Percentiles rank a stretch among this genome's conserved stretches.
Conservation (phyloP, 2,329 filamentous ascomycete species). For the Pyricularia sp. region DNA sequence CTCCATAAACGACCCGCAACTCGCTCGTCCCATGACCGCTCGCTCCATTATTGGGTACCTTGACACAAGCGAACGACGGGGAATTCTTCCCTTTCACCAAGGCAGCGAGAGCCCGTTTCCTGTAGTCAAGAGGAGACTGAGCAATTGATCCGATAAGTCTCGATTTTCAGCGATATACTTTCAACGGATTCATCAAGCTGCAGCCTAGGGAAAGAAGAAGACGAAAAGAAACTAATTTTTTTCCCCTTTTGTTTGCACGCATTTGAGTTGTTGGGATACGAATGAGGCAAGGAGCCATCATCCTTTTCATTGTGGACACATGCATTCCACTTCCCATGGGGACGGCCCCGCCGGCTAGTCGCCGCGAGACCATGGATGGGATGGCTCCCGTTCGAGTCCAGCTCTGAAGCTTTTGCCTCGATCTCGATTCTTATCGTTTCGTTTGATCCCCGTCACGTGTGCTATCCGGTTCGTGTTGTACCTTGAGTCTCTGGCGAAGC, state of each 20-base stretch:
- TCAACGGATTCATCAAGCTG: neutral
- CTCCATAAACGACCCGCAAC: slow-evolving; percentile 5
- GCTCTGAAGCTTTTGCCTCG: neutral
- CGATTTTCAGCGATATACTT: neutral
- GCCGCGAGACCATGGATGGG: neutral
- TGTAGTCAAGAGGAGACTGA: neutral
- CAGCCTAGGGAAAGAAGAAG: neutral
- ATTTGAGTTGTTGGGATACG: neutral
- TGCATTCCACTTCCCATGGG: neutral
- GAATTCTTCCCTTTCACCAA: neutral
- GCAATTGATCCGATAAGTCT: neutral
- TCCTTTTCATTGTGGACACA: neutral
- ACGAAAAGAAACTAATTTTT: neutral
- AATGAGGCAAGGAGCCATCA: neutral
- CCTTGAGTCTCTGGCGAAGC: neutral
- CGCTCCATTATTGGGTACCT: neutral
- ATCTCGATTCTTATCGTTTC: neutral
- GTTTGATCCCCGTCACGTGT: neutral
- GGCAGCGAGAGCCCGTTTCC: neutral
- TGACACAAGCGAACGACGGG: neutral
- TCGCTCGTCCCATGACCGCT: neutral
- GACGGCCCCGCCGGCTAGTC: slow-evolving; percentile 1
- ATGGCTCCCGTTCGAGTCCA: neutral
- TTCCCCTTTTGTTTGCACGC: neutral
- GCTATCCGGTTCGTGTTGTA: neutral